Percentiles rank a stretch among this genome's conserved stretches.
Conservation (phyloP, 257 asterid genomes). For the Jasminum sambac region DNA sequence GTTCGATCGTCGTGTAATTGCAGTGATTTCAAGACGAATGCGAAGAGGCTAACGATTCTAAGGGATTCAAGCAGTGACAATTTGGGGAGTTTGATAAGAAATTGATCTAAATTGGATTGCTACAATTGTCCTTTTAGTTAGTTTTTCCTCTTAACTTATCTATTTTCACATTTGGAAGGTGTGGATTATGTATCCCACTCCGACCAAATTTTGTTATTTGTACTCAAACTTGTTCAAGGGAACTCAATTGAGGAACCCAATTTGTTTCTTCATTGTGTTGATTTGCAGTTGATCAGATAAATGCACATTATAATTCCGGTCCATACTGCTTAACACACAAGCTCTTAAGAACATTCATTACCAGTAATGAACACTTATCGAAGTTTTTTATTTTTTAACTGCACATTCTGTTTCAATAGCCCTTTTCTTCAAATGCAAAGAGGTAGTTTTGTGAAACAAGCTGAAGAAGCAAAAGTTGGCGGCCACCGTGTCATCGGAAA, state of each 20-base stretch:
- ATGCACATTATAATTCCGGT: background rate
- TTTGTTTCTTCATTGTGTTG: background rate
- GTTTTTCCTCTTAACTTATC: background rate
- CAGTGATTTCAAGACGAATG: constrained; percentile 63
- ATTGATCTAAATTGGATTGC: constrained; percentile 32
- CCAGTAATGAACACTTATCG: too few species aligned
- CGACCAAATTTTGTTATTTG: constrained; percentile 16
- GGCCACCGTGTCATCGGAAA: too few species aligned
- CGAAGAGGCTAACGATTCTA: constrained; percentile 57
- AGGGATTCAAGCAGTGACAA: constrained; percentile 60
- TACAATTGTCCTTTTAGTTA: constrained; percentile 21
- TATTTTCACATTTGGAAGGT: constrained; percentile 12
- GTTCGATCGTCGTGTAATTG: constrained; percentile 15
- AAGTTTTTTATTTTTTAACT: too few species aligned
- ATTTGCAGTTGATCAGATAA: background rate
- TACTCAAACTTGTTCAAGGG: constrained; percentile 2
- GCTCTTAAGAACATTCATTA: background rate
- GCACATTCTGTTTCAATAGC: too few species aligned
- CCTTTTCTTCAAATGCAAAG: too few species aligned
- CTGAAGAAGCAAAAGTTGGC: too few species aligned
- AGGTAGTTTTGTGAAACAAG: too few species aligned
- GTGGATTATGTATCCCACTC: constrained; percentile 23
- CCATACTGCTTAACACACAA: background rate
- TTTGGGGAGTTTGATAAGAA: constrained; percentile 35
- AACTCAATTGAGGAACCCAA: background rate